phyloP scores from a whole-genome alignment of 805 yeast species.

The Lipomyces chichibuensis region DNA sequence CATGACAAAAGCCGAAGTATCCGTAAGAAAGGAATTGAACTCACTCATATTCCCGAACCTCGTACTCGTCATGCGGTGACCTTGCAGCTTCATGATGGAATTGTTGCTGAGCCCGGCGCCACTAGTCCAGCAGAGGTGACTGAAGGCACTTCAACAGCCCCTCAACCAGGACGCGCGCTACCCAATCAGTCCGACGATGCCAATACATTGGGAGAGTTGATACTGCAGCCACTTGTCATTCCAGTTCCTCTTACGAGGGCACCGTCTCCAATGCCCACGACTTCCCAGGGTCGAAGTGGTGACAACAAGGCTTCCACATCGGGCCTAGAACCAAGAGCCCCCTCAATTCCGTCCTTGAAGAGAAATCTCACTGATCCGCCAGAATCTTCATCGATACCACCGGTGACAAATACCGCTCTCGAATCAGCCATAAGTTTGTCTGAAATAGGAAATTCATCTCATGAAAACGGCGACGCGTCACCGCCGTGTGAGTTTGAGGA shows the following conservation, averaged over 20 bases:
- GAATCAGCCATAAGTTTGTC: background rate
- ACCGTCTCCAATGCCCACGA: background rate
- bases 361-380: background rate
- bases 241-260: slow-evolving; percentile 3
- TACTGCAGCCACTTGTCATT: slow-evolving; percentile 4
- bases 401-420: background rate
- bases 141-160: background rate
- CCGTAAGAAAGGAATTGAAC: background rate
- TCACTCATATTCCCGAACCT: background rate
- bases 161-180: background rate
- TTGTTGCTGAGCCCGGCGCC: background rate
- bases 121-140: background rate
- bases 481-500: background rate
- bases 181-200: background rate
- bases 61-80: background rate
- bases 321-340: background rate
- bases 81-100: background rate
- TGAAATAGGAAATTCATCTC: background rate
- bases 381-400: background rate
- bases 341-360: background rate
- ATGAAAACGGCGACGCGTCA: background rate
- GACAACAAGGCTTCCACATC: background rate
- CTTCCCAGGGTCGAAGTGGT: background rate
- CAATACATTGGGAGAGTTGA: background rate
- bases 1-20: background rate